These are phyloP conservation scores for Besnoitia besnoiti DNA, from an alignment of 169 alveolate species.

Conservation along the genomic window DNA sequence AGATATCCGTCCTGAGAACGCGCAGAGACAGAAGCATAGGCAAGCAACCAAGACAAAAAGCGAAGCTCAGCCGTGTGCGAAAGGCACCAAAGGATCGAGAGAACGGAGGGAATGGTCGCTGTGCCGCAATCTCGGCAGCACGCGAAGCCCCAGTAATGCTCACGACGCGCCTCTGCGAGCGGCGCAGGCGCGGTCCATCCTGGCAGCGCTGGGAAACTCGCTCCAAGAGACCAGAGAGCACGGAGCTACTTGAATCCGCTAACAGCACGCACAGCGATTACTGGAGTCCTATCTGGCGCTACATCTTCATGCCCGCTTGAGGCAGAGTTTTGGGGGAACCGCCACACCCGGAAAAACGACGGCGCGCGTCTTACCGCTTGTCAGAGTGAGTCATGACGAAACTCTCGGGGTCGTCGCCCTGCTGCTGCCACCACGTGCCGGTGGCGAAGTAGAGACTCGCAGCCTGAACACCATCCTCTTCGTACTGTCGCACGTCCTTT, in stretches of 20 bases:
- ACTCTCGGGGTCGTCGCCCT: conserved; percentile 43
- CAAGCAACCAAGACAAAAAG: background rate
- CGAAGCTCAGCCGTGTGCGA: background rate
- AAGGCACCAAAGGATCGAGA: background rate
- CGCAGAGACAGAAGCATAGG: background rate
- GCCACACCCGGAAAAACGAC: too few relatives aligned
- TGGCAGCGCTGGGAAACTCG: too few relatives aligned
- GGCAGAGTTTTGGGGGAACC: too few relatives aligned
- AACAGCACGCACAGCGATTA: too few relatives aligned
- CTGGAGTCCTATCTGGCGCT: too few relatives aligned
- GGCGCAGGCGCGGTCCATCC: too few relatives aligned
- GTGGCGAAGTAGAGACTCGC: conserved; percentile 69
- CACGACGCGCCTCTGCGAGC: too few relatives aligned
- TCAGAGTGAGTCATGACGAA: conserved; percentile 65
- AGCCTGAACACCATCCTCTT: conserved; percentile 33
- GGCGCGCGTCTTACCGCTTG: conserved; percentile 51
- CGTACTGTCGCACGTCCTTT: background rate
- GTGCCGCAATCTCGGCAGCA: too few relatives aligned
- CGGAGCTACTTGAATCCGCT: too few relatives aligned
- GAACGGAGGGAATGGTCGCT: background rate
- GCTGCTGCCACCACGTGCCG: conserved; percentile 64
- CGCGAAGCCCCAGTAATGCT: too few relatives aligned
- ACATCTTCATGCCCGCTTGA: too few relatives aligned
- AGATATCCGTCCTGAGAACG: conserved; percentile 61
- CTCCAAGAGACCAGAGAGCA: too few relatives aligned